Base-by-base conservation (phyloP, 2,329 filamentous ascomycete genomes). In the Graphilbum ipis-grandicollis region DNA sequence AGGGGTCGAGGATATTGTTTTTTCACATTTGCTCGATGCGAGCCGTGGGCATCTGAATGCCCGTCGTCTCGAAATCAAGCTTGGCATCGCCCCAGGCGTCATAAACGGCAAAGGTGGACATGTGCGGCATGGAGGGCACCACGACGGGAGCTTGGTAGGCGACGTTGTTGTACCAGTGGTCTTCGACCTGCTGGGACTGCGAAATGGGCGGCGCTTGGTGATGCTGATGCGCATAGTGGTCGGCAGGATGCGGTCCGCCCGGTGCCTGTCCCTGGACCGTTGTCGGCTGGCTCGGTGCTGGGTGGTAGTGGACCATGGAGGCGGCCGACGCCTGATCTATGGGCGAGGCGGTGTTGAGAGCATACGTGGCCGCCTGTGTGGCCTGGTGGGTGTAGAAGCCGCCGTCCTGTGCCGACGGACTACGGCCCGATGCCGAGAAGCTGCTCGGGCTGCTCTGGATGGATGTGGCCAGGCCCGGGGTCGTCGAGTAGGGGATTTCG, bases 401-500 rank as follows among this genome's bases (percentile, higher is more conserved):
- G n/a, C n/a, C 55, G 32, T 71, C 64, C 42, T 68, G 64, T 9
- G 64, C 56, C 17, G 65, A 56, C 1, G 71, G 64, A 44, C 68
- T 69, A 33, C 66, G 61, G 39, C 61, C 62, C 0, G 68, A 68
- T 6, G 59, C 57, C 1, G 69, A 63, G 6, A 71, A 74, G 51
- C 71, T 74, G 46, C 61, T 64, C 40, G 72, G 70, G 47, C 71
- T 75, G 50, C 63, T 75, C 44, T 72, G 65, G 28, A 73, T 56
- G 15, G 69, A 63, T 10, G 45, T 31, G 5, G 60, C 59, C 19
- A 61, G 52, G 41, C 66, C 59, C 33, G 57, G 59, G 14, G 65
- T 53, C 7, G 59, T 48, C n/a, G 58, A 56, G 44, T 66, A 70
- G 0, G 68, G 56, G 18, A 73, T 64, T 35, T 69, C 65, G 17